Base-by-base conservation (phyloP, 1,284 basidiomycete species). In the Ustilago curta region DNA sequence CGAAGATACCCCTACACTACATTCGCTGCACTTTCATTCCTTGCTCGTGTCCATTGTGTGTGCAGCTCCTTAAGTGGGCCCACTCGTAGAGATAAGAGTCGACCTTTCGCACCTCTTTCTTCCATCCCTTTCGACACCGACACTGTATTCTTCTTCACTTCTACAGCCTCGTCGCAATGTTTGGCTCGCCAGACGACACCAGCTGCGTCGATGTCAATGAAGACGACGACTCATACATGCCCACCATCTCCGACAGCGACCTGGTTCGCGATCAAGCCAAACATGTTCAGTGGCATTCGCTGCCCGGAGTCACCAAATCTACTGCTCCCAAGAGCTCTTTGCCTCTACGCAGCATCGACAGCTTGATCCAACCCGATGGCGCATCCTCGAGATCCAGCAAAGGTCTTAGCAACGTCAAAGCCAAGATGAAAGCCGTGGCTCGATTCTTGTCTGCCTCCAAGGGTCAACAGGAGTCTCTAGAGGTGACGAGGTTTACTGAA, bases 1-100 rank as follows among this genome's bases (percentile, higher is more conserved):
- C 47, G 45, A 66, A 61, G 52, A 60, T 65, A 70, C 68, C 62
- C 53, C 43, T 50, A 66, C 61, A 66, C 56, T 44, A 19, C 58
- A 45, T 52, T 60, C 65, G 60, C 27, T 58, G 50, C 52, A 56
- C 56, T 39, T 40, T 14, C 6, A 19, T 25, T 14, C 8, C n/a
- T 27, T 12, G 9, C 23, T 42, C 19, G 37, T n/a, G 31, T 31
- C 14, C 23, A 29, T 40, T 16, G 40, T 37, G 14, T 45, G 44
- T 45, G 44, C 12, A 45, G 18, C 19, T 12, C 29, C 18, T 32
- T 44, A 18, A n/a, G 39, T 27, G 43, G 7, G 23, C 42, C 5
- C 11, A 21, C 12, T 49, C 21, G 43, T 5, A 25, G 19, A 37
- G 35, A 37, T 39, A 51, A 42, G 48, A 58, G 42, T 27, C 8